Evolutionary conservation across 257 asterid genomes (phyloP).

Genomic region (Ophiorrhiza pumila): DNA sequence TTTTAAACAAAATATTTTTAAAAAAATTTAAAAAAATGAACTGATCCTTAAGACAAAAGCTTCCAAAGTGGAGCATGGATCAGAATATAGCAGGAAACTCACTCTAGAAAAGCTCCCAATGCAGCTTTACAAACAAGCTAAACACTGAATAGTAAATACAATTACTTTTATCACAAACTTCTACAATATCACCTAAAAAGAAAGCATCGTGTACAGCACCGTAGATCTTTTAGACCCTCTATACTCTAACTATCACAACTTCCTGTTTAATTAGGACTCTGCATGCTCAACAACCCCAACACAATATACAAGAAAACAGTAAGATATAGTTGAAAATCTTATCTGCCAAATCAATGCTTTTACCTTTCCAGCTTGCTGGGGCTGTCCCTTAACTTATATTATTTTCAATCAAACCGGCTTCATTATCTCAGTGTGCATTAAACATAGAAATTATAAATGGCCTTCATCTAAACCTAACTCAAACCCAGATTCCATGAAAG

Average conservation of each 20-base stretch:
- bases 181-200: not conserved
- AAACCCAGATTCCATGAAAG: not conserved
- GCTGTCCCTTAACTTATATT: not conserved
- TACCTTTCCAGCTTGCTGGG: not conserved
- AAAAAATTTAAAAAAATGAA: not conserved
- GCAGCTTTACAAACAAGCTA: not conserved
- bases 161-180: not conserved
- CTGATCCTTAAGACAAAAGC: not conserved
- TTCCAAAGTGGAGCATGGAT: not conserved
- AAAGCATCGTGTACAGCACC: not conserved
- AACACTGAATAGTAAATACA: not conserved
- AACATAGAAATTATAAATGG: not conserved
- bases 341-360: not conserved
- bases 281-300: not conserved
- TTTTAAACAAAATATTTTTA: not conserved
- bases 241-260: not conserved
- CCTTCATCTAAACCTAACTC: not conserved
- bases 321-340: not conserved
- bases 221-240: not conserved
- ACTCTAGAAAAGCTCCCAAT: not conserved
- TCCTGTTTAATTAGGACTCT: not conserved
- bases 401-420: not conserved
- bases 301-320: not conserved
- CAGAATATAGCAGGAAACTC: not conserved
- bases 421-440: not conserved